Conservation (phyloP, 2,329 filamentous ascomycete genomes). For the Herpomyces periplanetae region DNA sequence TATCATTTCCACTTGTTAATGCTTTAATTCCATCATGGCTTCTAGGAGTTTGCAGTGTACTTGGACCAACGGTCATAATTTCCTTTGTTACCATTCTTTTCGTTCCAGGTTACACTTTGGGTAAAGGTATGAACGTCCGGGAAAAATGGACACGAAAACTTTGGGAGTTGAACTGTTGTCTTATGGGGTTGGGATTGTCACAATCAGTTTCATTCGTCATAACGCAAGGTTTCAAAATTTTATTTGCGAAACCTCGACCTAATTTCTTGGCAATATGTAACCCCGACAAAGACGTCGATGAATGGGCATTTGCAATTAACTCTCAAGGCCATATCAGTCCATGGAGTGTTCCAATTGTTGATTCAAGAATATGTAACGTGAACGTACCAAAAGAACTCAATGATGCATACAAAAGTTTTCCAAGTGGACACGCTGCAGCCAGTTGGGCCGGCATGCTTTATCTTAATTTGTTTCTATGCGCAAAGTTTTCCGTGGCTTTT, state of each 20-base stretch:
- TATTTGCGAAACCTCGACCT: conserved; percentile 22
- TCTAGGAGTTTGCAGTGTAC: conserved; percentile 20
- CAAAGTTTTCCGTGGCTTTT: conserved; percentile 27
- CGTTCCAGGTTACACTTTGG: conserved; percentile 28
- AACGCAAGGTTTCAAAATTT: conserved; percentile 45
- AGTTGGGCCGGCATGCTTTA: conserved; percentile 47
- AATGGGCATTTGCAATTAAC: conserved; percentile 17
- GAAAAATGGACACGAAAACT: conserved; percentile 41
- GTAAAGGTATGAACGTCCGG: conserved; percentile 17
- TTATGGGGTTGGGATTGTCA: conserved; percentile 31
- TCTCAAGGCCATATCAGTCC: conserved; percentile 14
- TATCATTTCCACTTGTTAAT: conserved; percentile 32
- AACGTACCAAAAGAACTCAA: conserved; percentile 18
- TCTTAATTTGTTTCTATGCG: conserved; percentile 47
- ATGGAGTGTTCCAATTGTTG: conserved; percentile 24
- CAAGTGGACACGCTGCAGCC: conserved; percentile 28
- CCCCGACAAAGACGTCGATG: conserved; percentile 25
- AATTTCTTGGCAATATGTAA: conserved; percentile 27
- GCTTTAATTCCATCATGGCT: conserved; percentile 30
- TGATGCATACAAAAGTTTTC: conserved; percentile 55
- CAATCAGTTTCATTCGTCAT: conserved; percentile 34
- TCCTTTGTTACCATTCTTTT: conserved; percentile 23
- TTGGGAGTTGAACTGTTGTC: conserved; percentile 39
- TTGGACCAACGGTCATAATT: conserved; percentile 25
- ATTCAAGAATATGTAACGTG: conserved; percentile 32